These are phyloP conservation scores for Ilex paraguariensis DNA, from an alignment of 305 asterid genomes.

Conservation along the genomic window DNA sequence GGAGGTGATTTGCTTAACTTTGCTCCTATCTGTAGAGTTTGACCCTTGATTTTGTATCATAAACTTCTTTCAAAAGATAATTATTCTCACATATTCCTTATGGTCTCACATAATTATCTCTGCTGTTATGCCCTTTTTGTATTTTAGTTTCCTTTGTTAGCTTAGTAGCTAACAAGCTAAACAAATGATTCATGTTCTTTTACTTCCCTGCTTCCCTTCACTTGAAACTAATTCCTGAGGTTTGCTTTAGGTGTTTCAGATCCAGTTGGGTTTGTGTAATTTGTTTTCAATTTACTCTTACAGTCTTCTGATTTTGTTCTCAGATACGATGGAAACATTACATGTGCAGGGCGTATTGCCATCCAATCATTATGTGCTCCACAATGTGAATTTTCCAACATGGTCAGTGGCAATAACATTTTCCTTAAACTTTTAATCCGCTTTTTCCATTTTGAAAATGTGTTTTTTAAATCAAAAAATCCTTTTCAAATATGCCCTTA, in stretches of 20 bases:
- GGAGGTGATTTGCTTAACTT: too few species aligned
- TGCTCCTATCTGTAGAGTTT: too few species aligned
- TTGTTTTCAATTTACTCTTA: too few species aligned
- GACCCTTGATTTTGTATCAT: too few species aligned
- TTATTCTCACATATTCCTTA: too few species aligned
- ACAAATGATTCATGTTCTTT: neutral
- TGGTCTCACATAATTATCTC: too few species aligned
- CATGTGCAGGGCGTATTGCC: constrained; percentile 62
- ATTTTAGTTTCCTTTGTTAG: neutral
- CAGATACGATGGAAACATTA: constrained; percentile 51
- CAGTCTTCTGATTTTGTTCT: constrained; percentile 11
- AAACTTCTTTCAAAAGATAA: too few species aligned
- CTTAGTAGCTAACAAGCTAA: neutral
- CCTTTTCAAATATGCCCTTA: neutral
- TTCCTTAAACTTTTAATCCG: neutral
- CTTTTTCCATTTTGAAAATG: neutral
- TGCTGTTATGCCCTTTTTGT: too few species aligned
- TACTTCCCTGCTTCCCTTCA: neutral
- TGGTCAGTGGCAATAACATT: constrained; percentile 31
- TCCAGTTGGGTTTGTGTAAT: too few species aligned
- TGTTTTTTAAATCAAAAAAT: too few species aligned
- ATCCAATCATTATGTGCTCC: constrained; percentile 90
- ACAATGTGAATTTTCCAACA: constrained; percentile 69
- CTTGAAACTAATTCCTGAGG: neutral
- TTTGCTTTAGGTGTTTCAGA: neutral